A percentile compares a stretch with the other conserved stretches of the same genome.
Conservation (phyloP, 179 eudicot species). For the Spergularia azorica region DNA sequence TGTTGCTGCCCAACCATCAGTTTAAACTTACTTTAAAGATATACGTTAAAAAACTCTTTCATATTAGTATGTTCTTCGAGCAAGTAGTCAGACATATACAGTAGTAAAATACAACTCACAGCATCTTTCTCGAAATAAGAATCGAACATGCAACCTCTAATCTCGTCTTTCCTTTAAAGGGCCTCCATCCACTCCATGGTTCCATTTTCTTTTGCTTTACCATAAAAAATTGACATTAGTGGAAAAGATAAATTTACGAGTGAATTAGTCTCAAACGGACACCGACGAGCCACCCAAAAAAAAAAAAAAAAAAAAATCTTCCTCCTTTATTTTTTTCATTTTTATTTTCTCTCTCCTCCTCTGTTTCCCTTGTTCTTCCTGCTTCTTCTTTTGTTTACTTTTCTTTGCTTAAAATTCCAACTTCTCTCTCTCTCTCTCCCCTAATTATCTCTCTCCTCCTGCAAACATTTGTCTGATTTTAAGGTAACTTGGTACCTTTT, state of each 20-base stretch:
- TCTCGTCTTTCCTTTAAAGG: too few relatives aligned
- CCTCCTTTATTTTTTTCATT: constrained; percentile 11
- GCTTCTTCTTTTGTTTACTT: constrained; percentile 5
- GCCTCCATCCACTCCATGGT: background rate
- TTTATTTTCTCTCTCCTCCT: constrained; percentile 9
- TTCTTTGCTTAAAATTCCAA: background rate
- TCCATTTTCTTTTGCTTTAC: background rate
- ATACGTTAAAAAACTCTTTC: too few relatives aligned
- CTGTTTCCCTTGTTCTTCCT: background rate
- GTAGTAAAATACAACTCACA: too few relatives aligned
- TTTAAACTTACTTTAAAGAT: too few relatives aligned
- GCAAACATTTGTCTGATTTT: background rate
- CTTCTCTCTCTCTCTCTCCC: background rate
- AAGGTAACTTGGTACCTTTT: constrained; percentile 7
- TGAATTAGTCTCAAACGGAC: constrained; percentile 20
- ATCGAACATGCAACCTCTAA: too few relatives aligned
- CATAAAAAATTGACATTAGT: background rate
- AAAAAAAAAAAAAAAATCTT: background rate
- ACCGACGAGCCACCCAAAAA: constrained; percentile 71
- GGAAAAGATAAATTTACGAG: constrained; percentile 11
- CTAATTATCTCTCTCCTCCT: background rate
- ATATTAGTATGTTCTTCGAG: too few relatives aligned
- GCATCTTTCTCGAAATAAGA: too few relatives aligned
- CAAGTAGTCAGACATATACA: too few relatives aligned
- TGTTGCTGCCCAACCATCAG: too few relatives aligned